Base-by-base conservation (phyloP, 768 basidiomycete genomes). In the Xerocomus brunneocitrinus region DNA sequence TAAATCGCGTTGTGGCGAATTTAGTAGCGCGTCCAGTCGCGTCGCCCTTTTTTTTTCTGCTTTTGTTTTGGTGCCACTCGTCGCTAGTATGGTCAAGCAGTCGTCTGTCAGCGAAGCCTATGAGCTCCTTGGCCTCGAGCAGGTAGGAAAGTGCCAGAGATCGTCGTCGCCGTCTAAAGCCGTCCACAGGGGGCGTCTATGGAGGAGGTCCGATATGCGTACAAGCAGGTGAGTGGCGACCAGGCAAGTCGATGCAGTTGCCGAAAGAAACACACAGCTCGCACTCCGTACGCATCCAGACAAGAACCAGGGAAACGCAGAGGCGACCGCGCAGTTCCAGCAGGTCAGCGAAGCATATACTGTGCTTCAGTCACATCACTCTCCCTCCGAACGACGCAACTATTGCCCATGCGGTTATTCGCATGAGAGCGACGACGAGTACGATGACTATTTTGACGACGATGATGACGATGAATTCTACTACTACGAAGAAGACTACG, bases 271-370 rank as follows among this genome's bases (percentile, higher is more conserved):
- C 35, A 13, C 42, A 28, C 50, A 86, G 82, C 72, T 83, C 49
- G 86, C 86, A 5, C 71, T 88, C 24, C 76, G 76, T 19, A 85
- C 81, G 0, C 89, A 90, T 69, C 87, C 89, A 8, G 88, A 89
- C 71, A 89, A 89, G 71, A 89, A 89, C 54, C 82, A 76, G 0
- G 77, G 77, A 39, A 80, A 89, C 58, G 76, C 76, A 38, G 73
- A 76, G 58, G 87, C 86, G 43, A 89, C 87, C 36, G 75, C 74
- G 3, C 74, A 84, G 63, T 90, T 91, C 62, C 87, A 90, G 68
- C 70, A 73, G 48, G 66, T 91, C 42, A 77, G 84, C 54, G 84
- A 81, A 53, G 87, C 88, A 5, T 91, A 88, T 70, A 75, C 78
- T 43, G 64, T 79, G 30, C 73, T 90, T 27, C 66, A 80, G 50